Evolutionary conservation across 805 yeast species (phyloP), one percentile per base, ranked within the genome.

Genomic region (Blastobotrys parvus): DNA sequence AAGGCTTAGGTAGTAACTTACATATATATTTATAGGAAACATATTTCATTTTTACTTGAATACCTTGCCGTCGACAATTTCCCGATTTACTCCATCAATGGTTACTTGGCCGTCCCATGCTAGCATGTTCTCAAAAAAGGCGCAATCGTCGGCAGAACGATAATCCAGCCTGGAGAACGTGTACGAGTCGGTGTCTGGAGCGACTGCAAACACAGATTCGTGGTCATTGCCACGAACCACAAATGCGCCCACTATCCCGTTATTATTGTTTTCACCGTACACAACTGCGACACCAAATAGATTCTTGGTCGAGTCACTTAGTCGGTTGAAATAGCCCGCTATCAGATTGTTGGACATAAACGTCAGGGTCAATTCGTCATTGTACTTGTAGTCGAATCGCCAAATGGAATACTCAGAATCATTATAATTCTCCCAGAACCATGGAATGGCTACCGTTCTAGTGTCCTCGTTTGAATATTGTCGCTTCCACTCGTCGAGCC

Each of bases 161-260:
- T 82, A 75, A 64, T 90, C 97, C 61, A 90, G 74, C 74, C 84
- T 80, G 64, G 78, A 70, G 83, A 77, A 87, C 47, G 65, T 63
- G 74, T 86, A 90, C 39, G 96, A 86, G 72, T 90, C 97, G 94
- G 94, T 88, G 72, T 92, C 98, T 68, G 98, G 97, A 63, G 97
- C 98, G 67, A 92, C 97, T 54, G 90, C 84, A 63, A 90, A 87
- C 51, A 96, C 98, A 67, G 97, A 95, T 45, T 58, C 76, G 63
- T 58, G 70, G 50, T 90, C 95, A 70, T 90, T 86, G 60, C 98
- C 98, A 74, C 97, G 88, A 62, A 90, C 81, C 62, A 92, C 70
- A 76, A 90, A 82, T 63, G 82, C 94, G 75, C 95, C 97, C 58
- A 85, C 72, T 64, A 90, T 89, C 74, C 97, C 97, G 72, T 90